Evolutionary conservation across 306 rosid genomes (phyloP), one percentile per base, ranked within the genome.

Genomic region (Mimosa bimucronata): DNA sequence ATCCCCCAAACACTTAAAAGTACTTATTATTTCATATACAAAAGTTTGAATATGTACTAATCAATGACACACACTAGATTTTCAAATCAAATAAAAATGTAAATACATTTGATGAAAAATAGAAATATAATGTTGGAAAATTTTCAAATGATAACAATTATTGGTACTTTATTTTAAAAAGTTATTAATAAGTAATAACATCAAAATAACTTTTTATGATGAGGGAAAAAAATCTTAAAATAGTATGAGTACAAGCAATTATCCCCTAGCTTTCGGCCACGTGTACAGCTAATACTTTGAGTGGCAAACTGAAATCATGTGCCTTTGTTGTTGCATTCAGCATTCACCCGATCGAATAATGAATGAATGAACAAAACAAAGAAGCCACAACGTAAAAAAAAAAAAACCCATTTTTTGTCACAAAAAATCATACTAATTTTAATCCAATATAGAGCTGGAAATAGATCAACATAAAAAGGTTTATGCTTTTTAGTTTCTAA

Each of bases 291-390:
- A 10, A 11, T 29, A 31, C 6, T 25, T 16, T 45, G 13, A 68
- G 78, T 81, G 77, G 82, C 77, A 83, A 52, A 30, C 77, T 74
- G 74, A 71, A 78, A n/a, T 45, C 50, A 29, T 76, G 84, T 2
- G 83, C 23, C 16, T 2, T 23, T 52, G 67, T 34, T 57, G 6
- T 18, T 68, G 29, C 15, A 7, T 34, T 66, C 45, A 5, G 29
- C 15, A 7, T 34, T 66, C 45, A 5, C 9, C 2, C 23, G 15
- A 21, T 7, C 0, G 7, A 66, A 66, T 38, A 66, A 37, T 31
- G 16, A 31, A 16, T 29, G 21, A 66, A 66, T 37, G 21, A 30
- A 30, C 16, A 53, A 53, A 53, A 53, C 25, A n/a, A 53, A 6
- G 38, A 34, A 34, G 38, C 38, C 38, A 34, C 38, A 34, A 2